Base-by-base conservation (phyloP, 331 rosid species). In the Erythrophleum ivorense region DNA sequence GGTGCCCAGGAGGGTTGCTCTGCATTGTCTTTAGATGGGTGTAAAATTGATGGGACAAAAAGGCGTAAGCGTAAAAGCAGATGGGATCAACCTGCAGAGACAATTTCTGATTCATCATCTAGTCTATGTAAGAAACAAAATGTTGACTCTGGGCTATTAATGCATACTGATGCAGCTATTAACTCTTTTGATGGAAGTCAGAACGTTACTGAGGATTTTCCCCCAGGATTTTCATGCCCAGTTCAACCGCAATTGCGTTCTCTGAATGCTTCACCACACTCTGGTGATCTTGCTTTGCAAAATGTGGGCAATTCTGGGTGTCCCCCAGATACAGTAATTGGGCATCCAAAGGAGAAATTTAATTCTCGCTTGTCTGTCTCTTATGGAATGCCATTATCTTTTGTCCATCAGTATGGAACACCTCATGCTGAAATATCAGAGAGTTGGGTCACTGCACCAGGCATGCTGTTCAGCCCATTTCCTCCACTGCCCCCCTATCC, bases 1-100 rank as follows among this genome's bases (percentile, higher is more conserved):
- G 80, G 84, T 76, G 16, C 80, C 85, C 94, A 71, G 78, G 97
- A 86, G 53, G 85, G 88, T 73, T 64, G 80, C 84, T 85, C 94
- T 75, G 84, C 83, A 18, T 60, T 62, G 50, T 60, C 86, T 82
- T 63, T 54, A 41, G 86, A 86, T 85, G 91, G 81, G 49, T 60
- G 67, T 82, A 85, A 78, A 71, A 77, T 58, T 60, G 80, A 78
- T 29, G 91, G 75, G 76, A 81, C 85, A 53, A 92, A 72, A 80
- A 82, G 84, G 45, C 97, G 97, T 7, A 96, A 96, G 83, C 97
- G 99, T 57, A 96, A 94, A 81, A 96, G 98, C 84, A 91, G 99
- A 81, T 96, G 99, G 99, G 99, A 96, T 89, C 97, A 94, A 79
- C 98, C 97, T 45, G 95, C 95, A 10, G 93, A 87, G 67, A 72